These are phyloP conservation scores for Rhizophora apiculata DNA, from an alignment of 345 rosid genomes.

Conservation along the genomic window DNA sequence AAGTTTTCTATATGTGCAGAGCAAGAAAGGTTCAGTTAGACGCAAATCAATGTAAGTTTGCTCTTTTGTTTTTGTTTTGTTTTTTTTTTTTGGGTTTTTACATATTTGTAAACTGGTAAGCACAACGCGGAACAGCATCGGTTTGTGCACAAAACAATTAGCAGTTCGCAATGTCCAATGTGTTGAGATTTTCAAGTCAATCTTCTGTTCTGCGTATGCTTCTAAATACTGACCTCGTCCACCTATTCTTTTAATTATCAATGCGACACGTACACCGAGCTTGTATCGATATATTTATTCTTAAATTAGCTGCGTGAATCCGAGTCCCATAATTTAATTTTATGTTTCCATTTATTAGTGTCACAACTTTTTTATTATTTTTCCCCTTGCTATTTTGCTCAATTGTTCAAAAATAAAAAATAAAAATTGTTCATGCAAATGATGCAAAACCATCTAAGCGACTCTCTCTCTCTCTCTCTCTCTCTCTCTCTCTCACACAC, in stretches of 20 bases:
- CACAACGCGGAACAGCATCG: conserved; percentile 14
- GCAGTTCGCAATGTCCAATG: neutral
- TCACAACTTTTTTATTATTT: too few relatives aligned
- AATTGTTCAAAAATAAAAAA: neutral
- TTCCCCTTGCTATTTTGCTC: neutral
- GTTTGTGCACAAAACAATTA: neutral
- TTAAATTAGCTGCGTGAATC: too few relatives aligned
- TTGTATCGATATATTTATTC: too few relatives aligned
- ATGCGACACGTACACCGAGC: too few relatives aligned
- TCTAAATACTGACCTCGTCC: too few relatives aligned
- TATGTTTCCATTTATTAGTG: too few relatives aligned
- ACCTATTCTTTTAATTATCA: too few relatives aligned
- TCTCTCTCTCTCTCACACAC: neutral
- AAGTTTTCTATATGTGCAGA: too few relatives aligned
- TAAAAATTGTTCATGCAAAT: too few relatives aligned
- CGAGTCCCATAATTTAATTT: too few relatives aligned
- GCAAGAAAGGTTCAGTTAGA: neutral
- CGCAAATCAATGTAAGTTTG: neutral
- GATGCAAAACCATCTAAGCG: too few relatives aligned
- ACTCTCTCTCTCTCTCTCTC: neutral
- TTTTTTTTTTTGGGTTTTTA: neutral
- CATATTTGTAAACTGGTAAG: neutral
- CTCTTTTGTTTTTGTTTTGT: too few relatives aligned
- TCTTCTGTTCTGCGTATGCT: conserved; percentile 16
- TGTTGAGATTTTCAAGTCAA: conserved; percentile 17